These are phyloP conservation scores for Elongisporangium undulatum DNA, from an alignment of 352 stramenopile species.

Conservation along the genomic window DNA sequence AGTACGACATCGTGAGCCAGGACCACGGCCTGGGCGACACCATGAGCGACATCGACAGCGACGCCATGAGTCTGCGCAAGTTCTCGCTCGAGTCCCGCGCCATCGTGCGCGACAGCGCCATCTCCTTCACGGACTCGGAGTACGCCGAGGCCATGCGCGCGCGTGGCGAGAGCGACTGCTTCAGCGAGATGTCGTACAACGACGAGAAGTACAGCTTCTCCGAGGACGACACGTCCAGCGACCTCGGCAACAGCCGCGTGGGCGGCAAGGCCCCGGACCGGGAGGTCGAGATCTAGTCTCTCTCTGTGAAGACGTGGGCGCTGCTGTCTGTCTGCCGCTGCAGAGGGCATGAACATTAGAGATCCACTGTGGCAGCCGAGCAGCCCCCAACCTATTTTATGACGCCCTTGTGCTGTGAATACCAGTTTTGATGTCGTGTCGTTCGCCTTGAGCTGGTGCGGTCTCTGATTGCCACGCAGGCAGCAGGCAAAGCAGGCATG, in stretches of 20 bases:
- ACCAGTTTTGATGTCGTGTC: neutral
- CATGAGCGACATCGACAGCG: slow-evolving; percentile 57
- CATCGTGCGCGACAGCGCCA: slow-evolving; percentile 22
- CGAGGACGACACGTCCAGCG: slow-evolving; percentile 27
- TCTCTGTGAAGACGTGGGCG: neutral
- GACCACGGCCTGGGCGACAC: slow-evolving; percentile 38
- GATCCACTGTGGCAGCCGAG: neutral
- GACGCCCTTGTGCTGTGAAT: neutral
- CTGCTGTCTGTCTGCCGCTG: neutral
- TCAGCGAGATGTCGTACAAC: slow-evolving; percentile 80
- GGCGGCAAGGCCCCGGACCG: slow-evolving; percentile 27
- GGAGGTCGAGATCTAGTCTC: slow-evolving; percentile 68
- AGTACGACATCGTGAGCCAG: slow-evolving; percentile 11
- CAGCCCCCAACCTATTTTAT: neutral
- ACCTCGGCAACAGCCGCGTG: slow-evolving; percentile 30
- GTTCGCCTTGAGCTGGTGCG: neutral
- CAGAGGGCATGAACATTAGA: neutral
- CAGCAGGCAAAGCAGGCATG: no score
- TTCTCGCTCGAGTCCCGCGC: slow-evolving; percentile 44
- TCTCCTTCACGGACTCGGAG: slow-evolving; percentile 70
- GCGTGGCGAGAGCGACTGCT: slow-evolving; percentile 61
- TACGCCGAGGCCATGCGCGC: slow-evolving; percentile 47
- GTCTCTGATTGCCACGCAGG: no score
- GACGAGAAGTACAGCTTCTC: slow-evolving; percentile 79
- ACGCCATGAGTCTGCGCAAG: slow-evolving; percentile 37